Conservation (phyloP, 2,329 filamentous ascomycete genomes). For the Curvularia spicifera region DNA sequence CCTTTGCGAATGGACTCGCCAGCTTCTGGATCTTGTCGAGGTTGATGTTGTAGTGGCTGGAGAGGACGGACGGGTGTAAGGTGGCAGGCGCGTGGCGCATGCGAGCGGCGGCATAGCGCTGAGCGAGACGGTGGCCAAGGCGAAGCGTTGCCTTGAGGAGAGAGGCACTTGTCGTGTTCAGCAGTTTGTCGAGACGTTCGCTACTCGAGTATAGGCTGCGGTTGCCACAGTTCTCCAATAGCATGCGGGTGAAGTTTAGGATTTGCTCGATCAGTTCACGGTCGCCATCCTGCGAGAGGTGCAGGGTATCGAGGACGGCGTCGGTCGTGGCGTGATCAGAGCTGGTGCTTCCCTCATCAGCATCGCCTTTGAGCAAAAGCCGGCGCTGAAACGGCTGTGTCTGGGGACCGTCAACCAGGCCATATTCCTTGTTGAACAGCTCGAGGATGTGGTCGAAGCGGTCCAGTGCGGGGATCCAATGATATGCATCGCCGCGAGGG, state of each 20-base stretch:
- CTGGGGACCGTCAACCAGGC: constrained; percentile 80
- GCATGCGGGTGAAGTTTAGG: constrained; percentile 82
- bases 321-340: constrained; percentile 53
- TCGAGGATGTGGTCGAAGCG: constrained; percentile 91
- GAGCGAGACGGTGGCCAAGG: constrained; percentile 83
- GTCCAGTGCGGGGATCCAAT: constrained; percentile 96
- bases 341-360: constrained; percentile 50
- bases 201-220: constrained; percentile 96
- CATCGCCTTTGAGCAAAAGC: constrained; percentile 66
- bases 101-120: constrained; percentile 89
- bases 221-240: constrained; percentile 95
- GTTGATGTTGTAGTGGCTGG: constrained; percentile 79
- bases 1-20: constrained; percentile 80
- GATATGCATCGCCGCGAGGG: constrained; percentile 92
- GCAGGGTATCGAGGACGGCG: constrained; percentile 58
- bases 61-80: constrained; percentile 74
- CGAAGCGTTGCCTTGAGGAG: constrained; percentile 80
- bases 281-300: constrained; percentile 78
- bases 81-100: constrained; percentile 72
- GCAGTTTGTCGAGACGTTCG: constrained; percentile 81
- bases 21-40: constrained; percentile 83
- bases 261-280: constrained; percentile 78
- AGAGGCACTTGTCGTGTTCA: constrained; percentile 83
- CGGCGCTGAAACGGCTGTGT: constrained; percentile 73
- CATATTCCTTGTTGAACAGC: constrained; percentile 79